Percentiles rank a stretch among this genome's conserved stretches.
Conservation (phyloP, 2,329 filamentous ascomycete genomes). For the Rutstroemia sp. region DNA sequence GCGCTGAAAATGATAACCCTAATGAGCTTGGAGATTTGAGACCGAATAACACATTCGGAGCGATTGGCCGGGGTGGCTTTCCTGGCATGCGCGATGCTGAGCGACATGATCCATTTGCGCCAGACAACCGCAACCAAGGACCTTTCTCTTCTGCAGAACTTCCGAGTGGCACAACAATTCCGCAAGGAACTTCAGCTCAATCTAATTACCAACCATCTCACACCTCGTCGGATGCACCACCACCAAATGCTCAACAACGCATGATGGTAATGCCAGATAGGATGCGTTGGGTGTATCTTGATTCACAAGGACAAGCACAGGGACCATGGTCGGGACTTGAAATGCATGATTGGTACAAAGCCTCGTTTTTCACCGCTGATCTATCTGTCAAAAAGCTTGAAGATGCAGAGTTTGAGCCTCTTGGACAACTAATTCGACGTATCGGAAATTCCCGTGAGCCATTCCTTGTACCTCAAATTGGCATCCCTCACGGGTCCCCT, state of each 20-base stretch:
- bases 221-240: conserved; percentile 41
- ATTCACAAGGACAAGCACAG: conserved; percentile 86
- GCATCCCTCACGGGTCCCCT: conserved; percentile 80
- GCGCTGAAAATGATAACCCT: conserved; percentile 55
- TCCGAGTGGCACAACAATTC: conserved; percentile 20
- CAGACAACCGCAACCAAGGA: conserved; percentile 20
- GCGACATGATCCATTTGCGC: conserved; percentile 32
- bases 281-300: conserved; percentile 97
- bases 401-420: conserved; percentile 86
- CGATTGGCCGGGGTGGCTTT: conserved; percentile 55
- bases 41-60: conserved; percentile 54
- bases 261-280: conserved; percentile 99
- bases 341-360: conserved; percentile 99
- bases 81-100: conserved; percentile 36
- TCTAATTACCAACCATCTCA: conserved; percentile 28
- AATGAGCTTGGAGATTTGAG: conserved; percentile 54
- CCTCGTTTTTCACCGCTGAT: conserved; percentile 93
- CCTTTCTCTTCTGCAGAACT: conserved; percentile 24
- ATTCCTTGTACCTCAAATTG: conserved; percentile 95
- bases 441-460: conserved; percentile 97
- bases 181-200: conserved; percentile 22
- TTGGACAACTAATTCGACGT: conserved; percentile 87
- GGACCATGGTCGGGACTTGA: conserved; percentile 94
- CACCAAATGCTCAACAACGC: conserved; percentile 60
- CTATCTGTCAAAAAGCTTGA: conserved; percentile 92